Conservation (phyloP, 257 asterid species). For the Marsdenia floribunda region DNA sequence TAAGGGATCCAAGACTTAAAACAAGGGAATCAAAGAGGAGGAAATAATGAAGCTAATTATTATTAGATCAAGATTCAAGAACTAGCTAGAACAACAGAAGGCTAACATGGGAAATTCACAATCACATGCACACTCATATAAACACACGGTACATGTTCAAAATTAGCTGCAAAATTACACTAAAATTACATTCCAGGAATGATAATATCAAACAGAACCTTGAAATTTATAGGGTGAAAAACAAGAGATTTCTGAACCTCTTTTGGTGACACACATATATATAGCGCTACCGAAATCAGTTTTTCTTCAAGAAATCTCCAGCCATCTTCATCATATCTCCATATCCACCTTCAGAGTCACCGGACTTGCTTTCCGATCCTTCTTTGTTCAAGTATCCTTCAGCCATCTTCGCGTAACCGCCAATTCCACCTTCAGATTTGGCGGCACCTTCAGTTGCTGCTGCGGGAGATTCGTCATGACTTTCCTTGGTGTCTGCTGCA, state of each 20-base stretch:
- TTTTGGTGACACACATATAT: neutral
- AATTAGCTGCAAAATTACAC: neutral
- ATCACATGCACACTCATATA: neutral
- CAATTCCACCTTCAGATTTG: neutral
- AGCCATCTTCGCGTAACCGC: constrained; percentile 17
- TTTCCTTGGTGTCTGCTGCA: too few relatives aligned
- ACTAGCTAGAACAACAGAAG: neutral
- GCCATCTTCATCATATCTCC: neutral
- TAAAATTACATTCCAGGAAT: neutral
- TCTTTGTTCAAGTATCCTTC: constrained; percentile 43
- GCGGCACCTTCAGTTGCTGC: too few relatives aligned
- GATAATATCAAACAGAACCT: neutral
- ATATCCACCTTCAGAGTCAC: constrained; percentile 1
- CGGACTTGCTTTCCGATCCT: too few relatives aligned
- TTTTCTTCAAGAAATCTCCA: constrained; percentile 6
- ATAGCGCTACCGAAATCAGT: neutral
- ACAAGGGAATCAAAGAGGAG: too few relatives aligned
- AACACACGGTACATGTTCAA: neutral
- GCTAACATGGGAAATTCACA: neutral
- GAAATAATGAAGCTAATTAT: too few relatives aligned
- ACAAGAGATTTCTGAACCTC: too few relatives aligned
- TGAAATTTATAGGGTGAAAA: neutral
- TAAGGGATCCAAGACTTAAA: too few relatives aligned
- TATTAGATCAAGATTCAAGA: too few relatives aligned
- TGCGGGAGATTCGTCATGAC: too few relatives aligned